These are phyloP conservation scores for Xylogone sp. DNA, from an alignment of 2,329 filamentous ascomycete genomes.

Conservation along the genomic window DNA sequence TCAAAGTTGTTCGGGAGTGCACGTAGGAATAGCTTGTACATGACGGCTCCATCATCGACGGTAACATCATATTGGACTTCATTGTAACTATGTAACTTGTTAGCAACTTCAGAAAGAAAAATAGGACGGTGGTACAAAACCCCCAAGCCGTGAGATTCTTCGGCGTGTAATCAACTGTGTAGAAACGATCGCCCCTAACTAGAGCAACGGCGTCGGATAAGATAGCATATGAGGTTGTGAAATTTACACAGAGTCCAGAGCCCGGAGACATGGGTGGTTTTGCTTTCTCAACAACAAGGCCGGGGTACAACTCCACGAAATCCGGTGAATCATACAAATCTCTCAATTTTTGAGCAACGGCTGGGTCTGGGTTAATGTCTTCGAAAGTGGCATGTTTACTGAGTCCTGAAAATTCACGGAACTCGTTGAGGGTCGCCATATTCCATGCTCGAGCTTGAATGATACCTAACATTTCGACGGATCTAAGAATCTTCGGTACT, in stretches of 20 bases:
- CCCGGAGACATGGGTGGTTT: constrained; percentile 49
- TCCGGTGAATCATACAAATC: constrained; percentile 58
- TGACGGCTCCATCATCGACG: constrained; percentile 76
- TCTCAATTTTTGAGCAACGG: constrained; percentile 61
- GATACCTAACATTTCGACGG: constrained; percentile 78
- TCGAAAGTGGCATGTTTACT: constrained; percentile 75
- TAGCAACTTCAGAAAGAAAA: neutral
- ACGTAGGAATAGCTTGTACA: constrained; percentile 78
- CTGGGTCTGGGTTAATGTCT: constrained; percentile 76
- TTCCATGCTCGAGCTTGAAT: constrained; percentile 75
- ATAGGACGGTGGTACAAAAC: constrained; percentile 40
- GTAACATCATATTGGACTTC: constrained; percentile 69
- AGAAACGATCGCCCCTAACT: constrained; percentile 55
- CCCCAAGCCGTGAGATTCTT: constrained; percentile 81
- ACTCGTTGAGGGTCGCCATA: constrained; percentile 72
- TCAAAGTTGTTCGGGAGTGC: constrained; percentile 80
- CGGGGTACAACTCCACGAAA: constrained; percentile 67
- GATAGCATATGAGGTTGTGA: constrained; percentile 51
- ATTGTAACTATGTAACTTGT: constrained; percentile 22
- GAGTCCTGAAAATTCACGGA: constrained; percentile 76
- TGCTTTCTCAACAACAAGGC: constrained; percentile 57
- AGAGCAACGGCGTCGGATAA: constrained; percentile 57
- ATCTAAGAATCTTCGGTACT: constrained; percentile 69
- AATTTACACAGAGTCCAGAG: constrained; percentile 48
- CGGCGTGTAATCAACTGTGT: constrained; percentile 48